Evolutionary conservation across 176 grass and related monocot species (phyloP), one percentile per base, ranked within the genome.

Genomic region (Metroxylon sagu): DNA sequence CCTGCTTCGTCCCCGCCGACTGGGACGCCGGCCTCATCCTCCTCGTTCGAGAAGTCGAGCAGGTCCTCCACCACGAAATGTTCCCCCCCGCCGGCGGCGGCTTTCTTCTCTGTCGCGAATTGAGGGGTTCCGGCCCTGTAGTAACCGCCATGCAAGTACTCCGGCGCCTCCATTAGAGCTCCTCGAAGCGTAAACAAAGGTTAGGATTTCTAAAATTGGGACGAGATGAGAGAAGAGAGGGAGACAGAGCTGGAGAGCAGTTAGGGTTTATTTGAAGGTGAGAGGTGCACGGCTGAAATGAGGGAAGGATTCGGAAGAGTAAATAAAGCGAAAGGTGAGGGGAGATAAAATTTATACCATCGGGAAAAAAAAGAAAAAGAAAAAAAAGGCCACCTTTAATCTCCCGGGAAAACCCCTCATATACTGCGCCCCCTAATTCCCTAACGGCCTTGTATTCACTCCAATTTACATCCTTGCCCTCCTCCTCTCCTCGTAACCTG

Each of bases 41-140:
- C 91, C 66, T 83, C 88, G 70, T 88, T 85, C 4, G 85, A 79
- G 31, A 98, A 79, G 35, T 82, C 79, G 59, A 98, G 84, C 25
- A 89, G 85, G 60, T 98, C 94, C 58, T 98, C 94, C 7, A 98
- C 87, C 54, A 74, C 54, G 71, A 88, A 97, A 31, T 82, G 56
- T 50, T 97, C 87, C n/a, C 60, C 70, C 1, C 49, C 69, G 0
- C 43, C 76, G 49, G 25, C 58, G 17, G n/a, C 49, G 57, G 74
- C 86, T 60, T 85, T 88, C 81, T 83, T 98, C 67, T 60, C 84
- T 50, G 71, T 49, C 29, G 25, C 70, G 14, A 8, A 61, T 4
- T 62, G 59, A 3, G 26, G 19, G 60, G 65, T 66, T 48, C 50
- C 77, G n/a, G 61, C 73, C 50, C 62, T 25, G 70, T 52, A 66